Base-by-base conservation (phyloP, 768 basidiomycete species). In the Boletus vermiculosoides region DNA sequence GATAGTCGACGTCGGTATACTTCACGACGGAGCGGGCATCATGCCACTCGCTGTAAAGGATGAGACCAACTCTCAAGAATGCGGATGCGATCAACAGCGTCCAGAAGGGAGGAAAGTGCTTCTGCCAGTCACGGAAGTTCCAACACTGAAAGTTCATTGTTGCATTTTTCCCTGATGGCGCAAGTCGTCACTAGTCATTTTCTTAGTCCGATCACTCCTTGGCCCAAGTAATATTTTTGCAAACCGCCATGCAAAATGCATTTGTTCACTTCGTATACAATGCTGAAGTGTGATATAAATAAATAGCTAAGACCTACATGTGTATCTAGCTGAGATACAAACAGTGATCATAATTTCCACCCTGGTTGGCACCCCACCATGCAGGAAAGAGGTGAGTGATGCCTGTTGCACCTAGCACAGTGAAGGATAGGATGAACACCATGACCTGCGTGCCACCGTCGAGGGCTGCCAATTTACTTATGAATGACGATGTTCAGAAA, bases 1-100 rank as follows among this genome's bases (percentile, higher is more conserved):
- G 82, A 73, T 98, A 98, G 74, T 99, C 97, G 62, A 98, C 80
- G 73, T 99, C 97, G n/a, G 97, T 98, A 69, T 98, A 99, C 72
- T 95, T 95, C 23, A 98, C 86, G 31, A 84, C 71, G 1, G 90
- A 91, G 63, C 76, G 85, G 16, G 83, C 82, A 64, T 97, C 94
- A 57, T 94, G 93, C 84, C 90, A 93, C 74, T 91, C 90, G 67
- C 92, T 93, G 70, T 94, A 96, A 4, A 87, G 68, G 55, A 96
- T 87, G 44, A 96, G 82, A 6, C 69, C 77, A 33, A 90, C 69
- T 56, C 92, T 85, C 50, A 95, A 67, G 40, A 80, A n/a, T 22
- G 77, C 71, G 1, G 90, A 83, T 23, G 77, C 61, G 20, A 77
- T 30, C n/a, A 92, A 66, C 44, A 90, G 71, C 63, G 75, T 72